Evolutionary conservation across 202 grass and related monocot species (phyloP).

Genomic region (Brachypodium distachyon): DNA sequence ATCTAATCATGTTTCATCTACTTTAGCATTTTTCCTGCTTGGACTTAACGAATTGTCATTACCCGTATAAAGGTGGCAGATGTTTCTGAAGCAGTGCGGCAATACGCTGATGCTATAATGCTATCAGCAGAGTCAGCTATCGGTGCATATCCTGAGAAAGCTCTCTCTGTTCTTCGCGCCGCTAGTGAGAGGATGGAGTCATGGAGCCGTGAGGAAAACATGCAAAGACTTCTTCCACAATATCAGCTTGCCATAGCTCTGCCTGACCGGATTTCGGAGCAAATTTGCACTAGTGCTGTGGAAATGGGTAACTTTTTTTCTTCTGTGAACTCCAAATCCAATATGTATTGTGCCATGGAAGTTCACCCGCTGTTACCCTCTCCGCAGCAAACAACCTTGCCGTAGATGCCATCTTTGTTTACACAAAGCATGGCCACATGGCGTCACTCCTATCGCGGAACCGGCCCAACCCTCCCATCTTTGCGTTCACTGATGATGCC

Average conservation of each 20-base stretch:
- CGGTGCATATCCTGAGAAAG: constrained; percentile 57
- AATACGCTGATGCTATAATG: constrained; percentile 67
- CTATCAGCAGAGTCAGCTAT: constrained; percentile 65
- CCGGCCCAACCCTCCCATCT: constrained; percentile 53
- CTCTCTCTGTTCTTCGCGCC: constrained; percentile 46
- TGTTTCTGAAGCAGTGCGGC: constrained; percentile 62
- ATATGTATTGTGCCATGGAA: neutral
- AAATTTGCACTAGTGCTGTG: constrained; percentile 52
- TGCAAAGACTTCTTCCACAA: constrained; percentile 40
- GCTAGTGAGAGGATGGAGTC: constrained; percentile 57
- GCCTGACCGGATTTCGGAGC: constrained; percentile 46
- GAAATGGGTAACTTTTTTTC: constrained; percentile 49
- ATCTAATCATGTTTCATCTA: neutral
- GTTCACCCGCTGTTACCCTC: neutral
- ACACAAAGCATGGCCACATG: constrained; percentile 72
- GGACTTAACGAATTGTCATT: neutral
- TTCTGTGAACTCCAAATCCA: neutral
- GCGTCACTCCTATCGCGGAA: constrained; percentile 52
- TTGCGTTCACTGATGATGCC: constrained; percentile 49
- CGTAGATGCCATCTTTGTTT: constrained; percentile 72
- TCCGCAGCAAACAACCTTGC: constrained; percentile 61
- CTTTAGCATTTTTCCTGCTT: neutral
- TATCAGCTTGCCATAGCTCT: constrained; percentile 41
- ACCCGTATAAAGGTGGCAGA: constrained; percentile 53
- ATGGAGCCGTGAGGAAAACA: constrained; percentile 49